Evolutionary conservation across 495 filamentous ascomycete genomes (phyloP).

Genomic region (Pseudoneurospora amorphoporcata): DNA sequence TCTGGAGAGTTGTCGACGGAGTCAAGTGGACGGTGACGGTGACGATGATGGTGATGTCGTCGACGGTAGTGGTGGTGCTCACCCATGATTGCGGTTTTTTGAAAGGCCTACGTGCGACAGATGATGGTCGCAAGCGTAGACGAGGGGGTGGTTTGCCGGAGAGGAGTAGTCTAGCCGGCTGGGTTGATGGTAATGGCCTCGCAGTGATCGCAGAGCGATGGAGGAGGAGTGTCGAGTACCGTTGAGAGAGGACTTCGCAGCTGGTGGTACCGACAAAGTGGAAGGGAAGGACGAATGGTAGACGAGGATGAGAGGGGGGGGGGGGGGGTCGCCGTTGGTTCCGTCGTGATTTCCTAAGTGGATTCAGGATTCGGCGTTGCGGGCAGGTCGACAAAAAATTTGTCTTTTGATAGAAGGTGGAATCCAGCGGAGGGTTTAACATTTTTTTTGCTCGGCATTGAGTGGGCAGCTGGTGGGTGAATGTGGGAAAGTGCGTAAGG

Average conservation of each 20-base stretch:
- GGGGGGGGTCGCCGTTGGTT: not conserved
- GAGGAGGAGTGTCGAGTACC: not conserved
- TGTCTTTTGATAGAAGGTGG: not conserved
- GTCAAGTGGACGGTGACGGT: not conserved
- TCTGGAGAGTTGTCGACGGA: not conserved
- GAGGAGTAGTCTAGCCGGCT: not conserved
- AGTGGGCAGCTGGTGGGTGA: constrained; percentile 2
- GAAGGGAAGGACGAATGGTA: not conserved
- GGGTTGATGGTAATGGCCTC: not conserved
- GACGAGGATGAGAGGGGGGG: not conserved
- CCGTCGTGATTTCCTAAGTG: not conserved
- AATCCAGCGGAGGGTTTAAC: constrained; percentile 20
- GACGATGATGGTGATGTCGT: not conserved
- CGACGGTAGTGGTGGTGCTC: constrained; percentile 29
- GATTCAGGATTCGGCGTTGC: not conserved
- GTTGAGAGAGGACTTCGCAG: not conserved
- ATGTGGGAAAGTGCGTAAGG: not conserved
- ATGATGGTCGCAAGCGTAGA: constrained; percentile 35
- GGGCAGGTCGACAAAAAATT: not conserved
- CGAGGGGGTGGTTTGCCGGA: constrained; percentile 13
- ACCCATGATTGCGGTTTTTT: constrained; percentile 80
- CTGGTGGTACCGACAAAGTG: not conserved
- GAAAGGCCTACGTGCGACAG: constrained; percentile 29
- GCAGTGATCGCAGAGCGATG: not conserved
- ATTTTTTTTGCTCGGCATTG: constrained; percentile 21